Conservation (phyloP, 225 moss, liverwort and hornwort species). For the Climacium dendroides region DNA sequence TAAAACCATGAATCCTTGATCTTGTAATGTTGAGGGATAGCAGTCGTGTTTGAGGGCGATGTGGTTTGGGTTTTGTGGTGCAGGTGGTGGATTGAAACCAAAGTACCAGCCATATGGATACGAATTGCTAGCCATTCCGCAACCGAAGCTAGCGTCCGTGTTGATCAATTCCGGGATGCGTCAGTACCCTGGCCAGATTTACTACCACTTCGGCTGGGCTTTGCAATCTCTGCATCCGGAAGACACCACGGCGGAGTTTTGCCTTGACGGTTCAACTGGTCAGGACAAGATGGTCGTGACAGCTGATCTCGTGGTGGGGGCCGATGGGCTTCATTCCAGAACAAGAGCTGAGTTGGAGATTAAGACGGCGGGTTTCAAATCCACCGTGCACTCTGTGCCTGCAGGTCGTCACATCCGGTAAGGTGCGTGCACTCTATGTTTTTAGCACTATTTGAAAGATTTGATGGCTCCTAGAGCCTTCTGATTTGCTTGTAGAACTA, state of each 20-base stretch:
- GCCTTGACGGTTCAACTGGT: neutral
- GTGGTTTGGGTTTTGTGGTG: neutral
- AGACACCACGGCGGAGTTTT: conserved; percentile 16
- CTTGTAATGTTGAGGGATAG: neutral
- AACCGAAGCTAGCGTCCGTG: conserved; percentile 35
- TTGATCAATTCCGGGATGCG: conserved; percentile 36
- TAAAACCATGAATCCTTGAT: neutral
- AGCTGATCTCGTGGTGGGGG: conserved; percentile 43
- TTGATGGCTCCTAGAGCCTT: neutral
- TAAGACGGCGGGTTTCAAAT: conserved; percentile 12
- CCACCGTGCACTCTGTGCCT: conserved; percentile 24
- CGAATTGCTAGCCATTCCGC: conserved; percentile 42
- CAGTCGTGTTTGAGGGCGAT: neutral
- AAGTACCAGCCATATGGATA: conserved; percentile 48
- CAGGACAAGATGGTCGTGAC: neutral
- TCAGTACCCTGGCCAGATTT: conserved; percentile 9
- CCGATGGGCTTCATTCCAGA: conserved; percentile 41
- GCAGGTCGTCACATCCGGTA: conserved; percentile 52
- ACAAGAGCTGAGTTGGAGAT: conserved; percentile 34
- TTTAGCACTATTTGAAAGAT: neutral
- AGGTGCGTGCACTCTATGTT: neutral
- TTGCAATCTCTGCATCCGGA: conserved; percentile 22
- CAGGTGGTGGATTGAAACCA: conserved; percentile 33
- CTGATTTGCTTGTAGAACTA: neutral
- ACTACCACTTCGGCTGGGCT: conserved; percentile 35